Evolutionary conservation across 2,329 filamentous ascomycete genomes (phyloP), one percentile per base, ranked within the genome.

Genomic region (Colletotrichum tamarilloi): DNA sequence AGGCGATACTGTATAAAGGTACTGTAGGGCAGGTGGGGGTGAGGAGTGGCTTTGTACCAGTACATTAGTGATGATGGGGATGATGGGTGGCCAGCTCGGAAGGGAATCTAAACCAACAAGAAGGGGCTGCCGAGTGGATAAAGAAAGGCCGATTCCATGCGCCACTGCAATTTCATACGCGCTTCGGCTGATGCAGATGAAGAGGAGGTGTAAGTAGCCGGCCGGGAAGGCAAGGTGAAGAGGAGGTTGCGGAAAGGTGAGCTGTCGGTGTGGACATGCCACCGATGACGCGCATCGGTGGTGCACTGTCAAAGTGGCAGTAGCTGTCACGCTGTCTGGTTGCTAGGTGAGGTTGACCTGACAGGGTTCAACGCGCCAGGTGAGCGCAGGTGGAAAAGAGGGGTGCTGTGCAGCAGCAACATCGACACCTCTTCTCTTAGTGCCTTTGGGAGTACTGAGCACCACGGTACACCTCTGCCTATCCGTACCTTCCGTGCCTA

Each of bases 361-460:
- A 60, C 70, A 73, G 67, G 67, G 70, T 70, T 73, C 60, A 70
- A 53, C 60, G 60, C 62, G 67, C 67, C 70, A 73, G 67, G 60
- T 70, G 70, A 64, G 14, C 58, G 53, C 55, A 64, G 67, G 62
- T 63, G 46, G 67, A 70, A 72, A 73, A 73, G 67, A 70, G 67
- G 70, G 67, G 60, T 65, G 60, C 22, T 35, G 63, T 26, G 57
- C 58, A 62, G 49, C 49, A 53, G 22, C 49, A 53, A 22, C 49
- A 53, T 46, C 42, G 42, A 46, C 42, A 46, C 42, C 42, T 46
- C 42, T n/a, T 12, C 11, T 38, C 32, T 9, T 8, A 30, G 28
- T 38, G 22, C 35, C 35, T 38, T 38, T 5, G 14, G 35, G 26
- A 8, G 32, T 16, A 32, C 19, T 28, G 28, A 28, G 28, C 28